Evolutionary conservation across 2,329 filamentous ascomycete genomes (phyloP).

Genomic region (Fusarium redolens): DNA sequence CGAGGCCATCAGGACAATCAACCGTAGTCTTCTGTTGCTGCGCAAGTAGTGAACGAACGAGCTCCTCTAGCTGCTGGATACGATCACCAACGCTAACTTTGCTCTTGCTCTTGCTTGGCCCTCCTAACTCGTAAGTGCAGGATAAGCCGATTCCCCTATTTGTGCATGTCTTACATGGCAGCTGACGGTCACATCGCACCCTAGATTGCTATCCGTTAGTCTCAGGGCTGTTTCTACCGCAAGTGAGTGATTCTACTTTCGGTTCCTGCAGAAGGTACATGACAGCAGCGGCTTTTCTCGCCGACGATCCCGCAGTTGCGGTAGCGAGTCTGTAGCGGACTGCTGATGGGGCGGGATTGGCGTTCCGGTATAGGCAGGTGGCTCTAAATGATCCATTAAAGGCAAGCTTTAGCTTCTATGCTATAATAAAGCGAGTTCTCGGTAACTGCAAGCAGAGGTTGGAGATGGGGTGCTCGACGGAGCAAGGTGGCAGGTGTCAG

Average conservation of each 20-base stretch:
- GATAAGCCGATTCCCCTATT: not conserved
- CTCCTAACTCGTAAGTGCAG: not conserved
- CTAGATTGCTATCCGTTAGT: not conserved
- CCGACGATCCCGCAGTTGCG: not conserved
- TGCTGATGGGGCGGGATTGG: not conserved
- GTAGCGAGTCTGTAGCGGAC: not conserved
- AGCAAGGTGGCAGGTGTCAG: not conserved
- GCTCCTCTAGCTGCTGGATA: not conserved
- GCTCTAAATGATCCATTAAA: not conserved
- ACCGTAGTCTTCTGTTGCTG: not conserved
- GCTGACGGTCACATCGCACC: not conserved
- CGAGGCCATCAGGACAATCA: fast-evolving
- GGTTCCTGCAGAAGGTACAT: not conserved
- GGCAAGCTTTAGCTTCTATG: fast-evolving
- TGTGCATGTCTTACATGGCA: not conserved
- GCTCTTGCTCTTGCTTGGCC: not conserved
- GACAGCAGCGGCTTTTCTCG: not conserved
- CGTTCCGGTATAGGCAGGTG: not conserved
- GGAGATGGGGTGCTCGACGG: not conserved
- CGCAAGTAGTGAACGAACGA: not conserved
- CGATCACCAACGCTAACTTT: not conserved
- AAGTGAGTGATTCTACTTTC: not conserved
- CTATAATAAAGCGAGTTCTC: not conserved
- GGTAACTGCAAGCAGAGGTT: not conserved
- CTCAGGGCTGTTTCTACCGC: not conserved